Evolutionary conservation across 2,329 filamentous ascomycete species (phyloP).

Genomic region (Penicillium sp.): DNA sequence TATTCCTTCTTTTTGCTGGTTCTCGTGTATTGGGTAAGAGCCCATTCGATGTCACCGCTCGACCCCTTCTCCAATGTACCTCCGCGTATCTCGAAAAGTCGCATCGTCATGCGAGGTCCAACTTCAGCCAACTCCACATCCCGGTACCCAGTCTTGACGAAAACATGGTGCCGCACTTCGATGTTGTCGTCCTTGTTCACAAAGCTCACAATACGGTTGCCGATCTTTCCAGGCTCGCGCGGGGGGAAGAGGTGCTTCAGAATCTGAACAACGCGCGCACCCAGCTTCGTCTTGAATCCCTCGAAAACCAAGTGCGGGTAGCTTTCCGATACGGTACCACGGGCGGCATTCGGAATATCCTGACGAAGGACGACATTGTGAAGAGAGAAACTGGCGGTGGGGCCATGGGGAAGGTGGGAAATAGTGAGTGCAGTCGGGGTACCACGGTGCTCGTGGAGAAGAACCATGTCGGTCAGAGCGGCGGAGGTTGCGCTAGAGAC

Average conservation of each 20-base stretch:
- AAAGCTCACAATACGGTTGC: conserved; percentile 83
- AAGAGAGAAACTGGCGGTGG: conserved; percentile 75
- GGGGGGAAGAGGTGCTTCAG: conserved; percentile 92
- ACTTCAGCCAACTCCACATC: conserved; percentile 83
- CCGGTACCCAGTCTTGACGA: conserved; percentile 83
- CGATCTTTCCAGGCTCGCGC: conserved; percentile 72
- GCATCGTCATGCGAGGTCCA: conserved; percentile 94
- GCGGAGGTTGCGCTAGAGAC: conserved; percentile 71
- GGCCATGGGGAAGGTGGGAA: conserved; percentile 79
- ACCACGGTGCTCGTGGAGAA: conserved; percentile 86
- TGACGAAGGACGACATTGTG: conserved; percentile 88
- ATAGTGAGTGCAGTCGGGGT: conserved; percentile 83
- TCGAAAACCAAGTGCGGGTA: conserved; percentile 96
- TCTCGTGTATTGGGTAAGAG: conserved; percentile 86
- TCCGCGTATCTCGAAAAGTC: conserved; percentile 81
- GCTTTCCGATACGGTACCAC: conserved; percentile 80
- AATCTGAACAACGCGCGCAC: conserved; percentile 75
- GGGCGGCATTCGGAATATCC: conserved; percentile 79
- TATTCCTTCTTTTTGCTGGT: conserved; percentile 95
- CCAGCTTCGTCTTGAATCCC: conserved; percentile 73
- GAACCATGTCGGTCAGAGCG: conserved; percentile 72
- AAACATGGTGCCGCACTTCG: conserved; percentile 87
- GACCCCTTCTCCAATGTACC: conserved; percentile 83
- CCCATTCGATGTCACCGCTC: conserved; percentile 93
- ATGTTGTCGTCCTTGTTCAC: conserved; percentile 82